Conservation (phyloP, 2,329 filamentous ascomycete genomes). For the Diaporthe sp. region DNA sequence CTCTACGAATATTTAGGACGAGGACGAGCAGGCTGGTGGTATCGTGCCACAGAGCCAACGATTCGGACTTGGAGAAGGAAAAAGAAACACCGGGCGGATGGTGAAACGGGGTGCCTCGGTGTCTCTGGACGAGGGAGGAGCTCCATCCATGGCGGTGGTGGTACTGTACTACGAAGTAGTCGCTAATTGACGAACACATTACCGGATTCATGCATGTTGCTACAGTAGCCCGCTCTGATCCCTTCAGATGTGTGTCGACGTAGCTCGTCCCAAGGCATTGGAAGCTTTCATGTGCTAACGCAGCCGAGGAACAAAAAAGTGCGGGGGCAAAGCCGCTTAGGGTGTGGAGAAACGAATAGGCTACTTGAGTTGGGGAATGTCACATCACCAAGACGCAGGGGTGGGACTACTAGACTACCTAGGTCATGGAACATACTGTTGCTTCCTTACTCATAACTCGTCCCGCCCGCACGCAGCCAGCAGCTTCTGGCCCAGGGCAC, state of each 20-base stretch:
- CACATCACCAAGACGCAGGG: not conserved
- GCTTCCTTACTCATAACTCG: constrained; percentile 40
- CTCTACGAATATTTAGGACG: not conserved
- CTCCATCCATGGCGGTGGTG: constrained; percentile 10
- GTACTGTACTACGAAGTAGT: not conserved
- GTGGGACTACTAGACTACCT: too few relatives aligned
- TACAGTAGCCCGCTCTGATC: not conserved
- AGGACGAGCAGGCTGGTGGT: not conserved
- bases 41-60: not conserved
- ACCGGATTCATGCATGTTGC: constrained; percentile 19
- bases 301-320: constrained; percentile 33
- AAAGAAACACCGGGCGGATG: not conserved
- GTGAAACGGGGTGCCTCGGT: constrained; percentile 10
- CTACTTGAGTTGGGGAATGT: not conserved
- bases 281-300: constrained; percentile 21
- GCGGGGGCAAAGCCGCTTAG: constrained; percentile 1
- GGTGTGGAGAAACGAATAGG: not conserved
- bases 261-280: constrained; percentile 1
- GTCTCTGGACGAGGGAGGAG: constrained; percentile 17
- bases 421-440: too few relatives aligned
- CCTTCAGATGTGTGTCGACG: constrained; percentile 13
- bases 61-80: not conserved
- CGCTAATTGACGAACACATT: not conserved
- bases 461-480: constrained; percentile 58
- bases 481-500: constrained; percentile 59